Percentiles rank a stretch among this genome's conserved stretches.
These are phyloP conservation scores for Fusarium nygamai DNA, from an alignment of 2,329 filamentous ascomycete genomes.

Conservation along the genomic window DNA sequence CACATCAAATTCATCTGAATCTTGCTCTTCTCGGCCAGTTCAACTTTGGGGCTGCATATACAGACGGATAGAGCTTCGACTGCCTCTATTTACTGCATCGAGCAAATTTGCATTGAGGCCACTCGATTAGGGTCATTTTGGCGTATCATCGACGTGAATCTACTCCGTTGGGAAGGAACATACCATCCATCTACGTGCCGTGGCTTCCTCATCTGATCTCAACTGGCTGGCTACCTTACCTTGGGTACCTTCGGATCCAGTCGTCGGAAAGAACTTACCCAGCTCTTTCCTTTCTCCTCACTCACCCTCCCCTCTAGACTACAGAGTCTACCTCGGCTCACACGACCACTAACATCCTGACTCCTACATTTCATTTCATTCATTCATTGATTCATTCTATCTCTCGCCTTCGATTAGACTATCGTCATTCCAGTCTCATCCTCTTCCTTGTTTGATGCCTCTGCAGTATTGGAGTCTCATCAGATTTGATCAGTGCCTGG, in stretches of 20 bases:
- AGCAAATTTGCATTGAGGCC: constrained; percentile 2
- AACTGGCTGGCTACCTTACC: constrained; percentile 12
- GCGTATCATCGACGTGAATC: constrained; percentile 9
- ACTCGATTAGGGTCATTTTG: neutral
- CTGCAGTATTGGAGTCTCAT: constrained; percentile 41
- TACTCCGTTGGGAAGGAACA: constrained; percentile 12
- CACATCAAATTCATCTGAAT: constrained; percentile 22
- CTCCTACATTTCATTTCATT: constrained; percentile 4
- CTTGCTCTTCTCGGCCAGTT: constrained; percentile 1
- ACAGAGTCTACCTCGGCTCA: constrained; percentile 25
- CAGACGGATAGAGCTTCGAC: neutral
- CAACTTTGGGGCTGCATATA: neutral
- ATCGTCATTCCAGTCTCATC: neutral
- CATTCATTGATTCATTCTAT: neutral
- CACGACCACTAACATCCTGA: constrained; percentile 18
- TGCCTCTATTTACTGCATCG: neutral
- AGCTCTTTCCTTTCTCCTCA: constrained; percentile 25
- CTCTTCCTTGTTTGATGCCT: constrained; percentile 36
- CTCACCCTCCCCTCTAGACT: neutral
- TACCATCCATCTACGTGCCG: neutral
- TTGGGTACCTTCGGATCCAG: neutral
- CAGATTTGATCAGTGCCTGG: constrained; percentile 19
- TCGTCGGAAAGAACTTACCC: neutral
- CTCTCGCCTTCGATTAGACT: neutral
- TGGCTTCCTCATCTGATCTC: constrained; percentile 18